Evolutionary conservation across 192 early-diverging fungal species (phyloP).

Genomic region (Umbelopsis vinacea): DNA sequence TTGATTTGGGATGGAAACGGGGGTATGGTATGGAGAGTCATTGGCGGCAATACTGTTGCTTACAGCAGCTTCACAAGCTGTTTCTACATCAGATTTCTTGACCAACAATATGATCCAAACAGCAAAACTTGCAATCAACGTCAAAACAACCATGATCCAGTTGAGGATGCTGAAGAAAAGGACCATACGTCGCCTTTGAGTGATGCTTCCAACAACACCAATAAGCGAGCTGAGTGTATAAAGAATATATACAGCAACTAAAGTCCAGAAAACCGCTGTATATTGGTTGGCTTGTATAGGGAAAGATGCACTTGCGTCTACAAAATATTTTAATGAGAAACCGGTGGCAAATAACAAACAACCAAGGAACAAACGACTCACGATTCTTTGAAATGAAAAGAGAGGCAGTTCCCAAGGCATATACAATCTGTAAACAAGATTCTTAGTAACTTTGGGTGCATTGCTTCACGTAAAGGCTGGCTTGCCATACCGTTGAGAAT

Average conservation of each 20-base stretch:
- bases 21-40: constrained; percentile 8
- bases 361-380: neutral
- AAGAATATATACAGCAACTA: constrained; percentile 22
- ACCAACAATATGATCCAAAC: constrained; percentile 20
- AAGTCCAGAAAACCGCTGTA: constrained; percentile 23
- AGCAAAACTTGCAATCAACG: constrained; percentile 27
- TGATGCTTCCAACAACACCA: constrained; percentile 37
- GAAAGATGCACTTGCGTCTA: neutral
- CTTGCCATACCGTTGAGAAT: neutral
- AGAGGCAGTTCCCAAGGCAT: neutral
- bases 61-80: constrained; percentile 3
- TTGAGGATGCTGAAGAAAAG: constrained; percentile 29
- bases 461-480: neutral
- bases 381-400: constrained; percentile 1
- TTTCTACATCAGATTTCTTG: constrained; percentile 3
- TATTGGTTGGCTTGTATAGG: constrained; percentile 11
- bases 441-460: neutral
- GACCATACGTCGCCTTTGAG: constrained; percentile 34
- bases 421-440: neutral
- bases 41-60: neutral
- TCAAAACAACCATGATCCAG: constrained; percentile 33
- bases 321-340: neutral
- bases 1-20: constrained; percentile 13
- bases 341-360: neutral
- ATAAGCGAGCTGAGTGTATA: constrained; percentile 31